Conservation (phyloP, 2,329 filamentous ascomycete species). For the Cladosporium sp. region DNA sequence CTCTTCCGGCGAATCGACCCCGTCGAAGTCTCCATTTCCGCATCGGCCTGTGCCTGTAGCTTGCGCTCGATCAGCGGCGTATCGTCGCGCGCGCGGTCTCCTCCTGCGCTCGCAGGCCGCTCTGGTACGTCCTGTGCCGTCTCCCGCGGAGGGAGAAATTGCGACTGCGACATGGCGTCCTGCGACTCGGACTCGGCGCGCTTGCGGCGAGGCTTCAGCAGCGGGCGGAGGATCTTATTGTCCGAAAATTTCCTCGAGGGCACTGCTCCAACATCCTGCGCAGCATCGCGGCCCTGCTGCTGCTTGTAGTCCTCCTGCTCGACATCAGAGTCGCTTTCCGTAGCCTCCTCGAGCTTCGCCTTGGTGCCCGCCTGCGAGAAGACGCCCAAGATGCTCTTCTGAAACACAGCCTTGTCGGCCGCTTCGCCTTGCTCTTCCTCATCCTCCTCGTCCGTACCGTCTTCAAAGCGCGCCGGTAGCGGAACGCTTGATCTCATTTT, state of each 20-base stretch:
- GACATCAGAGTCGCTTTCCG: conserved; percentile 48
- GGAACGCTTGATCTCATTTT: conserved; percentile 12
- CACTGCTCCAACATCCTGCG: conserved; percentile 18
- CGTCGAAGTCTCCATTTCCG: conserved; percentile 22
- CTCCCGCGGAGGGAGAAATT: conserved; percentile 23
- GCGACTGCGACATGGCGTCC: conserved; percentile 28
- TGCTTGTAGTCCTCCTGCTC: conserved; percentile 15
- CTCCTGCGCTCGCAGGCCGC: conserved; percentile 18
- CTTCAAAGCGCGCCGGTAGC: conserved; percentile 21
- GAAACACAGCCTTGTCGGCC: conserved; percentile 59
- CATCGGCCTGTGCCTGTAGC: conserved; percentile 30
- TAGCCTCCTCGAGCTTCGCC: conserved; percentile 77
- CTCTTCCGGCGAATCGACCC: conserved; percentile 14
- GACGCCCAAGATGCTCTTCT: conserved; percentile 89
- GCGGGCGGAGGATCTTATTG: conserved; percentile 58
- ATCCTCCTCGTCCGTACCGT: conserved; percentile 21
- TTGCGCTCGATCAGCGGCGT: conserved; percentile 72
- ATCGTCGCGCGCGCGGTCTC: conserved; percentile 39
- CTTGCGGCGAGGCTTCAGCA: conserved; percentile 50
- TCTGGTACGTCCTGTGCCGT: conserved; percentile 12
- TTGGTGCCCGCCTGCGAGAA: conserved; percentile 81
- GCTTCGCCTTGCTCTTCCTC: conserved; percentile 55
- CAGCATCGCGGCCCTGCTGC: conserved; percentile 3
- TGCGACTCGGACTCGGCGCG: conserved; percentile 26
- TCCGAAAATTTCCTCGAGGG: conserved; percentile 59